A percentile compares a stretch with the other conserved stretches of the same genome.
These are phyloP conservation scores for Leersia perrieri DNA, from an alignment of 176 grass and related monocot species.

Conservation along the genomic window DNA sequence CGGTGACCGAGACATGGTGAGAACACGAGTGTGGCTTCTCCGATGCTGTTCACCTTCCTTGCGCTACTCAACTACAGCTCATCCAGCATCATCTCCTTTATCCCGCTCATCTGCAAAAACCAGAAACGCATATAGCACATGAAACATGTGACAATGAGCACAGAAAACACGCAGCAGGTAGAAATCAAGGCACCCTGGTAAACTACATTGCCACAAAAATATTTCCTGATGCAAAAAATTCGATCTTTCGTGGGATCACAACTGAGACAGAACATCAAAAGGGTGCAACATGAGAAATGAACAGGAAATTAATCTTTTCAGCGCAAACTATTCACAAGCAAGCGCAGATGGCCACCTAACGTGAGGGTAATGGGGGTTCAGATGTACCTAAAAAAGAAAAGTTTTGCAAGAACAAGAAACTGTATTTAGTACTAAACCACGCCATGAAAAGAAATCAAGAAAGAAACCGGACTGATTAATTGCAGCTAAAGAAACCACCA, in stretches of 20 bases:
- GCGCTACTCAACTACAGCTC: slow-evolving; percentile 18
- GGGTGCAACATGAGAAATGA: background rate
- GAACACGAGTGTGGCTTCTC: slow-evolving; percentile 4
- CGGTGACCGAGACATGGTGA: slow-evolving; percentile 70
- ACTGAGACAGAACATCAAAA: background rate
- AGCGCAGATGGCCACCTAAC: background rate
- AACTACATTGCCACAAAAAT: slow-evolving; percentile 24
- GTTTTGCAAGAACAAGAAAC: background rate
- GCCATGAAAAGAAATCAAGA: background rate
- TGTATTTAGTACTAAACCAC: background rate
- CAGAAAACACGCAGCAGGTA: slow-evolving; percentile 9
- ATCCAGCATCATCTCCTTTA: slow-evolving; percentile 30
- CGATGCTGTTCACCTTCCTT: background rate
- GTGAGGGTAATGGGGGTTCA: background rate
- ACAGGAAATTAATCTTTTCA: background rate
- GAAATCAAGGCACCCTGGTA: slow-evolving; percentile 21
- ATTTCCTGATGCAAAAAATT: background rate
- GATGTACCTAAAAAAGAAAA: background rate
- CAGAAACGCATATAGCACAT: slow-evolving; percentile 16
- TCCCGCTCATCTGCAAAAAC: slow-evolving; percentile 40
- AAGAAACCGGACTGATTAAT: background rate
- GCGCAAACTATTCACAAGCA: background rate
- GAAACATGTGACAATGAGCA: slow-evolving; percentile 37
- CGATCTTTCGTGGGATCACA: slow-evolving; percentile 17
- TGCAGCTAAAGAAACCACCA: background rate